Evolutionary conservation across 345 rosid species (phyloP), one percentile per base, ranked within the genome.

Genomic region (Salix viminalis): DNA sequence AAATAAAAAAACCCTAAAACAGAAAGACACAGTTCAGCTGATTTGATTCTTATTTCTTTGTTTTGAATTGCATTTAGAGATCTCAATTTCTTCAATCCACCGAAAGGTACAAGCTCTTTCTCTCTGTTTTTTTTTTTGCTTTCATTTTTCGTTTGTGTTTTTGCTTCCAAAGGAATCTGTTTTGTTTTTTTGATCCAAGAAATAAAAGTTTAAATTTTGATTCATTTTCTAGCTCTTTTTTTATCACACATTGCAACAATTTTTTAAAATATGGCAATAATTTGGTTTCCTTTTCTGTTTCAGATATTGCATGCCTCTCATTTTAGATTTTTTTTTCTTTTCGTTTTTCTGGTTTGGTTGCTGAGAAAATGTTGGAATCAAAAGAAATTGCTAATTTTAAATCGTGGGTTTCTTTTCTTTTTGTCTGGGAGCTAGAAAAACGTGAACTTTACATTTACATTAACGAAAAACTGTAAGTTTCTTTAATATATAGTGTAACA

Each of bases 21-120:
- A 70, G 42, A 44, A 44, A 64, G 70, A 56, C 65, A 77, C 18
- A 9, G 56, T 58, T 12, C 48, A 30, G 12, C n/a, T 70, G 74
- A 80, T 84, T 79, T 76, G 34, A 61, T 23, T 46, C 60, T 54
- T 41, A 19, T 70, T 24, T 58, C 58, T 3, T 19, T 58, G 14
- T n/a, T 58, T n/a, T 58, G 46, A 71, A 71, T 79, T 75, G 79
- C 82, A 82, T 80, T 82, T 76, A 72, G 52, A 84, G 87, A 86
- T 88, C 90, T 77, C 71, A 70, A 70, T n/a, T 73, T 80, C 76
- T 67, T 75, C 78, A 84, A 75, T 75, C 69, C 39, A 11, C 41
- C 9, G 9, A 6, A 48, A 73, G 86, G 85, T 88, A 58, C 9
- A 16, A 32, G n/a, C 44, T 68, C 37, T 34, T n/a, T 0, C 32